Base-by-base conservation (phyloP, 2,329 filamentous ascomycete genomes). In the Penicillium crustosum region DNA sequence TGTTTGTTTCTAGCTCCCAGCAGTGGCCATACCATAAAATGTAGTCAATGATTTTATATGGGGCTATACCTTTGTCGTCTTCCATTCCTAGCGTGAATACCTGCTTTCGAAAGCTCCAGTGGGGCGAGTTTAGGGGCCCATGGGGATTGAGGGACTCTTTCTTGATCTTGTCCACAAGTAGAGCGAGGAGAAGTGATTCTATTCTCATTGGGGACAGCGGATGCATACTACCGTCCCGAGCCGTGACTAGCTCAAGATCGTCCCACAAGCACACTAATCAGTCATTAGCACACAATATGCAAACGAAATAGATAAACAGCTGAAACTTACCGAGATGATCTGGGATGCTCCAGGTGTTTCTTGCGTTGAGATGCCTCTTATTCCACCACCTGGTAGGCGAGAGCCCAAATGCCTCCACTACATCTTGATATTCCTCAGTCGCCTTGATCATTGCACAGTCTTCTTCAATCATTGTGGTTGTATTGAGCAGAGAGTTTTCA, bases 91-190 rank as follows among this genome's bases (percentile, higher is more conserved):
- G 31, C 17, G 21, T 49, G 15, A n/a, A 7, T 36, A 49, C 38
- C 33, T 19, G 33, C 47, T 38, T 36, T 33, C 23, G 47, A 49
- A 49, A 49, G 47, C 33, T 49, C 47, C 29, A 49, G 23, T 49
- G 47, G 33, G 23, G 47, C 4, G 6, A n/a, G 8, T 12, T 2
- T 21, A 36, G 47, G 47, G 23, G 4, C 19, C 13, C 13, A 3
- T 17, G 19, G 9, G n/a, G 7, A 33, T 33, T 2, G 25, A 19
- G 33, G 23, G 33, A 25, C 19, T 38, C 47, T 19, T 25, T 49
- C 15, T 35, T 36, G 15, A 38, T 27, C 6, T 9, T 38, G 3
- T 49, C 21, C 27, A 33, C 47, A 17, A 49, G 47, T 2, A 49
- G 33, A 6, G 15, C 12, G 33, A 49, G 47, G 47, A 49, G 31